phyloP scores from a whole-genome alignment of 805 yeast species.

The Geotrichum ghanense region DNA sequence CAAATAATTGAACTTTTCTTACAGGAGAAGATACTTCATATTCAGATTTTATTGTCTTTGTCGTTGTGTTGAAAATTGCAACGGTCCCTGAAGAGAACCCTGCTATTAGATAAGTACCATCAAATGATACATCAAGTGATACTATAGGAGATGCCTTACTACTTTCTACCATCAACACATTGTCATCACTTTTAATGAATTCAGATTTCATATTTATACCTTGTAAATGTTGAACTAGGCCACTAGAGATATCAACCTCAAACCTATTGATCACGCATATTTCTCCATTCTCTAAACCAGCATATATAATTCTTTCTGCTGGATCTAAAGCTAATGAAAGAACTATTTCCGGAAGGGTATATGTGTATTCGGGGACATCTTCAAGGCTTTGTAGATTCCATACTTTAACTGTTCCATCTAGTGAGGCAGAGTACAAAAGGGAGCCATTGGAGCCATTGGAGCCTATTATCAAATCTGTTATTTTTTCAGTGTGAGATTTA shows the following conservation, averaged over 20 bases:
- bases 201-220: background rate
- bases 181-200: background rate
- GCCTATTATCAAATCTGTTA: background rate
- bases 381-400: background rate
- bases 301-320: background rate
- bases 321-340: background rate
- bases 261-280: background rate
- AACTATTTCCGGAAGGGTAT: background rate
- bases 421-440: background rate
- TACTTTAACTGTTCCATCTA: background rate
- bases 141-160: background rate
- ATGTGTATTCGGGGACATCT: background rate
- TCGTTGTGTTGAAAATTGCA: background rate
- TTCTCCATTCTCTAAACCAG: background rate
- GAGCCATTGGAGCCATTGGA: background rate
- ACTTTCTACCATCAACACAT: background rate
- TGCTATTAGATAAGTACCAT: background rate
- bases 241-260: background rate
- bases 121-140: background rate
- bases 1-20: background rate
- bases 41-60: background rate
- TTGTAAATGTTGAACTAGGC: background rate
- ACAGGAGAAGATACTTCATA: background rate
- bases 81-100: background rate
- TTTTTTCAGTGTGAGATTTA: background rate